phyloP scores from a whole-genome alignment of 2,329 filamentous ascomycete genomes.

The Ascochyta lentis region DNA sequence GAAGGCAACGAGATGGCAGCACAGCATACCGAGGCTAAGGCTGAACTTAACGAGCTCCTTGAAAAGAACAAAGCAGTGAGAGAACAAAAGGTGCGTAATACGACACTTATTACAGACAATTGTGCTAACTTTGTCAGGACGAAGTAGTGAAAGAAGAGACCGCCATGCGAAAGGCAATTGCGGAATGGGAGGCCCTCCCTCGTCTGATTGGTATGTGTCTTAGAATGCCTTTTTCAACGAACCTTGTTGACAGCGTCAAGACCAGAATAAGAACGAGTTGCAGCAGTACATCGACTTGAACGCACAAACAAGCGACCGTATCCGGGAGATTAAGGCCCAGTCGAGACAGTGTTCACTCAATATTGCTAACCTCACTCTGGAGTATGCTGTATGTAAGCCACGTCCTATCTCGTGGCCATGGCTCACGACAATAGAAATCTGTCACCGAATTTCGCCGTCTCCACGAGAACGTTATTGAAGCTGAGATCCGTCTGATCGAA shows the following conservation, averaged over 20 bases:
- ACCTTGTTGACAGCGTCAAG: constrained; percentile 41
- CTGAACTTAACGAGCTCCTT: constrained; percentile 28
- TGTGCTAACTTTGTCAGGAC: constrained; percentile 21
- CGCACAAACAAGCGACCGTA: constrained; percentile 53
- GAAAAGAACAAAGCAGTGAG: constrained; percentile 1
- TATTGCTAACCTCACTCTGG: constrained; percentile 52
- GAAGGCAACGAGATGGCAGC: constrained; percentile 48
- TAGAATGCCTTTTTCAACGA: neutral
- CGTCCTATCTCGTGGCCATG: neutral
- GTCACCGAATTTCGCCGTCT: constrained; percentile 68
- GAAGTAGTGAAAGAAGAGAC: constrained; percentile 67
- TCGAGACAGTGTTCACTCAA: constrained; percentile 49
- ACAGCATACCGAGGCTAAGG: constrained; percentile 23
- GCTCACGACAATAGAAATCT: constrained; percentile 54
- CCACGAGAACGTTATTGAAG: constrained; percentile 71
- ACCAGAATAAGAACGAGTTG: constrained; percentile 56
- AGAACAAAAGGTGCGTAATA: constrained; percentile 15
- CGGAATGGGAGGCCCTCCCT: constrained; percentile 71
- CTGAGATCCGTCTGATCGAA: constrained; percentile 75
- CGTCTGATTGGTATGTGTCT: constrained; percentile 69
- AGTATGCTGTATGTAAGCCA: constrained; percentile 59
- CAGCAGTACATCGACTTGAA: constrained; percentile 36
- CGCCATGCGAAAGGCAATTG: constrained; percentile 69
- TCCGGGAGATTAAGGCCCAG: constrained; percentile 57
- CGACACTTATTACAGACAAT: neutral